Evolutionary conservation across 108 stramenopile genomes (phyloP).

Genomic region (Mayamaea pseudoterrestris): DNA sequence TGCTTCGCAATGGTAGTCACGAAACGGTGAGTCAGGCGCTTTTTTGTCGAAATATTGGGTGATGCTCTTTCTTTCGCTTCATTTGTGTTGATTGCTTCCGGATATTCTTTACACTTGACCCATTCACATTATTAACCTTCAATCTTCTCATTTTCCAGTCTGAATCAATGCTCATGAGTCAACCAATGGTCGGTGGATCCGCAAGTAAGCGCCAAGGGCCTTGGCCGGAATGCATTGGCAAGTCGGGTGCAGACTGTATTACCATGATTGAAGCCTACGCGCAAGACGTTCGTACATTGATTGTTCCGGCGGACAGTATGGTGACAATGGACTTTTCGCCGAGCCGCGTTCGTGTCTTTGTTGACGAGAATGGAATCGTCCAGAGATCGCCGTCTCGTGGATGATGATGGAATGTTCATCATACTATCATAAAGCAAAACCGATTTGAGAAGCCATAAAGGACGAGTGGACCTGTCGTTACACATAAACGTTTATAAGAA

Average conservation of each 20-base stretch:
- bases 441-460: background rate
- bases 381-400: background rate
- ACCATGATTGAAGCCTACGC: background rate
- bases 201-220: constrained; percentile 2
- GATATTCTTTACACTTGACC: too few relatives aligned
- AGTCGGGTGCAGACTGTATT: background rate
- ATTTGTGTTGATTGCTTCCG: too few relatives aligned
- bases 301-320: background rate
- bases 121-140: too few relatives aligned
- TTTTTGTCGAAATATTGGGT: too few relatives aligned
- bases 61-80: too few relatives aligned
- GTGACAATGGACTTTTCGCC: background rate
- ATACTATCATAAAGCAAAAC: background rate
- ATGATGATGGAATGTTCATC: background rate
- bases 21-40: too few relatives aligned
- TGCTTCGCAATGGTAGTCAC: too few relatives aligned
- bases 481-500: background rate
- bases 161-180: too few relatives aligned
- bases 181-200: too few relatives aligned
- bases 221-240: constrained; percentile 3
- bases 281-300: background rate
- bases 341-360: background rate
- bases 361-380: background rate
- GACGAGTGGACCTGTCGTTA: background rate
- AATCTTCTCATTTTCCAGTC: too few relatives aligned